Base-by-base conservation (phyloP, 164 flowering plant species). In the Houttuynia cordata region DNA sequence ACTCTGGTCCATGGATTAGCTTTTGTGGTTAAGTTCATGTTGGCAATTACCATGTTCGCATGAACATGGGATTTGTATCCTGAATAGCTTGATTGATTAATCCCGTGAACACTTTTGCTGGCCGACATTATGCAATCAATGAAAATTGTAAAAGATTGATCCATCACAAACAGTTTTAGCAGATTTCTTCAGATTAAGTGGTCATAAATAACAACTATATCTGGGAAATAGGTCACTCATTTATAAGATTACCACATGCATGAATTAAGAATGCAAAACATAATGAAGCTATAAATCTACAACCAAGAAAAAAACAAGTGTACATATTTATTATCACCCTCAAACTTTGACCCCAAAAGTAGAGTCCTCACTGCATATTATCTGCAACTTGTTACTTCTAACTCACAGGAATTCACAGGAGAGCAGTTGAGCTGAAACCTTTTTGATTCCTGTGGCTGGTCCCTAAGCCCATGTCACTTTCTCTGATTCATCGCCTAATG, bases 341-440 rank as follows among this genome's bases (percentile, higher is more conserved):
- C 62, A 50, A 53, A 53, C 50, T 69, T 69, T 69, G 64, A 65
- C 22, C 64, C 49, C 56, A 53, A 58, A 64, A 62, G 58, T 19
- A 30, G 15, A 21, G 20, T 51, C 45, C 55, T 45, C 49, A 20
- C 42, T 10, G 58, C 45, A 56, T 52, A 56, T 65, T 58, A 25
- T 56, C 39, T 65, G 49, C 61, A 68, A 70, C 60, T 62, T 57
- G 62, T 21, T 49, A 39, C 37, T 21, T 47, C 45, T 57, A n/a
- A 23, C 51, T 69, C 72, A 67, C 73, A 73, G 65, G 75, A 56
- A 62, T 67, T 70, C 56, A 58, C 59, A 63, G 19, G 54, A 64
- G 63, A 59, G 66, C 15, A 53, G 75, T 62, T 57, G 56, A 54
- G 51, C 10, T 41, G 42, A 61, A 65, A 24, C 25, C 56, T 57